phyloP scores from a whole-genome alignment of 768 basidiomycete genomes.

The Rhizopogon roseolus region DNA sequence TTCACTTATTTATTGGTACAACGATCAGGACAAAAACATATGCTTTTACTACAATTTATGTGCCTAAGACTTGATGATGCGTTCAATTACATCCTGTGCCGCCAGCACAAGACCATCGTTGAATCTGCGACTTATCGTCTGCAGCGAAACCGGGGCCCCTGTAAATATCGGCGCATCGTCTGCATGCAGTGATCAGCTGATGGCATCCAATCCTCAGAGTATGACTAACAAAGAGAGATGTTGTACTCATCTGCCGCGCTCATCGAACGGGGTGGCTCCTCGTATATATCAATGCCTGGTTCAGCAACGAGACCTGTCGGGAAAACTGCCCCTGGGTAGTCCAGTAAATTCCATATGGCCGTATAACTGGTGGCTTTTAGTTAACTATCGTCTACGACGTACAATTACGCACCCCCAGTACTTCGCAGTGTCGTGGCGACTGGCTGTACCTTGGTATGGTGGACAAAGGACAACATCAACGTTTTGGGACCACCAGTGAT shows the following conservation, averaged over 20 bases:
- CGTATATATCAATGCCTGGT: slow-evolving; percentile 17
- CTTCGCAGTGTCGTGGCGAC: slow-evolving; percentile 30
- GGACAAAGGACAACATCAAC: slow-evolving; percentile 39
- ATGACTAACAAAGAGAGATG: slow-evolving; percentile 12
- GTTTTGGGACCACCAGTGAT: slow-evolving; percentile 32
- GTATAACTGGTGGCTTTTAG: slow-evolving; percentile 38
- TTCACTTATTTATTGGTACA: neutral
- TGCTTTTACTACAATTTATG: slow-evolving; percentile 4
- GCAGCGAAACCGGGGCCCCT: slow-evolving; percentile 16
- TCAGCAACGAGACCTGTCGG: slow-evolving; percentile 34
- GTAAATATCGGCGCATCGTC: slow-evolving; percentile 16
- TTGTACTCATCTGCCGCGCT: slow-evolving; percentile 18
- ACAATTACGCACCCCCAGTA: slow-evolving; percentile 26
- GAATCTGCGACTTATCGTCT: slow-evolving; percentile 20
- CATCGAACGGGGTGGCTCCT: slow-evolving; percentile 7
- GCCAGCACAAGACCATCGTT: slow-evolving; percentile 23
- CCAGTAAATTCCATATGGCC: slow-evolving; percentile 37
- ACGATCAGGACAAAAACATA: neutral
- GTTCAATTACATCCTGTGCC: slow-evolving; percentile 19
- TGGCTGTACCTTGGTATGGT: slow-evolving; percentile 29
- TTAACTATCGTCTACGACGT: slow-evolving; percentile 23
- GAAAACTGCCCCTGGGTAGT: slow-evolving; percentile 40
- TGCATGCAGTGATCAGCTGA: slow-evolving; percentile 6
- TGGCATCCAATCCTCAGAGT: neutral
- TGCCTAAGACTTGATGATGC: slow-evolving; percentile 15